A percentile compares a stretch with the other conserved stretches of the same genome.
Conservation (phyloP, 805 yeast genomes). For the Sungouiozyma ichnusensis region DNA sequence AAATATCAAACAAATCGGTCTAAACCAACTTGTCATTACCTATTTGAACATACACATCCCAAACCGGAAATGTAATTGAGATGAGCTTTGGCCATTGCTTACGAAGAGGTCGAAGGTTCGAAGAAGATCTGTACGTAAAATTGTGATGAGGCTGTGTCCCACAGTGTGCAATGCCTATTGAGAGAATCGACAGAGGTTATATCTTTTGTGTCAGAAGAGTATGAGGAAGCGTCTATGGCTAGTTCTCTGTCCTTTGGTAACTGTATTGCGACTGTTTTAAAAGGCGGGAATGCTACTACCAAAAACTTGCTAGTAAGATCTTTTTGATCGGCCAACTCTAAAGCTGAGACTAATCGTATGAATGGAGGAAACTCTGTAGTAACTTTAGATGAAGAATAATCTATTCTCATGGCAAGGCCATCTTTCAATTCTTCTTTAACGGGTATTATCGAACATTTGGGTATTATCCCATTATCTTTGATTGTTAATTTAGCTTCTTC, state of each 20-base stretch:
- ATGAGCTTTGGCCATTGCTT: background rate
- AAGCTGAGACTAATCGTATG: slow-evolving; percentile 60
- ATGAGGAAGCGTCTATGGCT: slow-evolving; percentile 25
- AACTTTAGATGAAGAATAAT: slow-evolving; percentile 23
- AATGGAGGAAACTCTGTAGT: slow-evolving; percentile 39
- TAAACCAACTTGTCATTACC: background rate
- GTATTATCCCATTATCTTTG: slow-evolving; percentile 29
- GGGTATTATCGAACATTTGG: slow-evolving; percentile 58
- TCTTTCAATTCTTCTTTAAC: slow-evolving; percentile 51
- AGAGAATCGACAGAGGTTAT: slow-evolving; percentile 25
- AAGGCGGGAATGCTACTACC: slow-evolving; percentile 82
- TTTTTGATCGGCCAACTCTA: slow-evolving; percentile 51
- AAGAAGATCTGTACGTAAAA: slow-evolving; percentile 66
- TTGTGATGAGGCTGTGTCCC: slow-evolving; percentile 60
- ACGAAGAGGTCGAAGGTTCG: slow-evolving; percentile 1
- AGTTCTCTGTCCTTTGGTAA: slow-evolving; percentile 46
- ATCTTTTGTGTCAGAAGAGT: slow-evolving; percentile 22
- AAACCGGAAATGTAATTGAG: background rate
- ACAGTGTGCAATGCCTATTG: slow-evolving; percentile 46
- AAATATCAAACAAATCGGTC: background rate
- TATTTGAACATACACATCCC: background rate
- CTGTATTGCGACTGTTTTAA: slow-evolving; percentile 67
- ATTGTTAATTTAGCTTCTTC: slow-evolving; percentile 12
- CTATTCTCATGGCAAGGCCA: slow-evolving; percentile 59
- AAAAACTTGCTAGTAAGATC: slow-evolving; percentile 44